Base-by-base conservation (phyloP, 2,329 filamentous ascomycete species). In the Monilinia fructicola region DNA sequence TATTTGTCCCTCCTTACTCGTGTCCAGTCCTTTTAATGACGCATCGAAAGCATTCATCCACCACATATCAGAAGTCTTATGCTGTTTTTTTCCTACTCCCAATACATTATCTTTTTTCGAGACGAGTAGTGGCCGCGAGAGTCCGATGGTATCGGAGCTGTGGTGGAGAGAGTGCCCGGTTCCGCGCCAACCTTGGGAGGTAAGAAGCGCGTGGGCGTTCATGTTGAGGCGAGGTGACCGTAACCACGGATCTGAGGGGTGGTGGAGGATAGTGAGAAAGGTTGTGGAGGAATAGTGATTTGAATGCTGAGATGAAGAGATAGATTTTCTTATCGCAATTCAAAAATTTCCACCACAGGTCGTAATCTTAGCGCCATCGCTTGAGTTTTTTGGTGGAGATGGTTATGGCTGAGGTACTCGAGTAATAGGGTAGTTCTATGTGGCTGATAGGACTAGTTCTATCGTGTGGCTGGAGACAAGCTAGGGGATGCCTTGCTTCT, bases 21-120 rank as follows among this genome's bases (percentile, higher is more conserved):
- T 87, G 75, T 91, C 90, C 64, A 97, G 83, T 4, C 89, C 90
- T 78, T 95, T 90, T 71, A 97, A 81, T 66, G 93, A 93, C 76
- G 93, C 89, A 78, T 98, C 94, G 72, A 97, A 97, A 14, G 95
- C 95, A 67, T 92, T 90, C 78, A 97, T 84, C 95, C 95, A 99
- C 95, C 95, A 99, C 77, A 97, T 93, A 76, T 97, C 94, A 72
- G 83, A 85, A 78, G 83, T 82, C 28, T 69, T 70, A 66, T 84
- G 84, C 71, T 86, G 86, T 77, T 91, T 92, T 76, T 91, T 88
- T 65, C 94, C 94, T 6, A 98, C 82, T 31, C 94, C 94, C 64
- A 91, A 83, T 38, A 85, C 90, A 77, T 96, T 90, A 73, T 89
- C 84, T 78, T 96, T 96, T 73, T 91, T 89, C 67, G 90, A 88